Percentiles rank a stretch among this genome's conserved stretches.
Conservation (phyloP, 2,329 filamentous ascomycete species). For the Pyrenophora tritici-repentis region DNA sequence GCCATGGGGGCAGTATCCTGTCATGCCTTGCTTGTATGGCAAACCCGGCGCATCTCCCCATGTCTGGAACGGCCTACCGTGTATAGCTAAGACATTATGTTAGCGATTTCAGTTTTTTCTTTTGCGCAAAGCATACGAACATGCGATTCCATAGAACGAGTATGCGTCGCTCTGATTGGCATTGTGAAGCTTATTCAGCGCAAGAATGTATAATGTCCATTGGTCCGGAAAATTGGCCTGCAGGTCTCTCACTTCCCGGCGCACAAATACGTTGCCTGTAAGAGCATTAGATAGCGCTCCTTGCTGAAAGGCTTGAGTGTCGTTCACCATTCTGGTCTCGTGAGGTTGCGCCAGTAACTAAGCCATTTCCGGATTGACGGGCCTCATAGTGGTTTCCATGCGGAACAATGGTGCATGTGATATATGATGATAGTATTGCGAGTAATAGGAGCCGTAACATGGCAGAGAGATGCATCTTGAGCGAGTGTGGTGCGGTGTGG, state of each 20-base stretch:
- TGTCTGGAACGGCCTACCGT: conserved; percentile 44
- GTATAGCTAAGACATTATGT: conserved; percentile 33
- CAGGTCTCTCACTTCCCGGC: conserved; percentile 71
- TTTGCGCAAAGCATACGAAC: conserved; percentile 57
- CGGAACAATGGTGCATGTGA: conserved; percentile 11
- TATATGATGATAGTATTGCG: conserved; percentile 9
- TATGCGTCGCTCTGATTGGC: conserved; percentile 65
- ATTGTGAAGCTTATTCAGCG: conserved; percentile 71
- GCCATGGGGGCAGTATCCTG: conserved; percentile 77
- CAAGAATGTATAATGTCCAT: conserved; percentile 78
- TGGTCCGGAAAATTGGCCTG: conserved; percentile 61
- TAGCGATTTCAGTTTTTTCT: too few species aligned
- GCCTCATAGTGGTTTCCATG: background rate
- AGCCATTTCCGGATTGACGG: conserved; percentile 10
- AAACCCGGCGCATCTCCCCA: conserved; percentile 39
- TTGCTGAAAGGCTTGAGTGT: background rate
- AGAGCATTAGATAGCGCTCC: background rate
- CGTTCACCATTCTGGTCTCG: conserved; percentile 26
- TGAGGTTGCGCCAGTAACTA: conserved; percentile 27
- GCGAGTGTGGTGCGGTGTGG: background rate
- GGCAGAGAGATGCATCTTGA: conserved; percentile 15
- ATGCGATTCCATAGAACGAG: conserved; percentile 79
- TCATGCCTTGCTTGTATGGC: conserved; percentile 38
- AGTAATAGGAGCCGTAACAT: conserved; percentile 1
- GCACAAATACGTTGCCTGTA: conserved; percentile 42